Conservation (phyloP, 192 early-diverging fungal species). For the Borealophlyctis nickersoniae region DNA sequence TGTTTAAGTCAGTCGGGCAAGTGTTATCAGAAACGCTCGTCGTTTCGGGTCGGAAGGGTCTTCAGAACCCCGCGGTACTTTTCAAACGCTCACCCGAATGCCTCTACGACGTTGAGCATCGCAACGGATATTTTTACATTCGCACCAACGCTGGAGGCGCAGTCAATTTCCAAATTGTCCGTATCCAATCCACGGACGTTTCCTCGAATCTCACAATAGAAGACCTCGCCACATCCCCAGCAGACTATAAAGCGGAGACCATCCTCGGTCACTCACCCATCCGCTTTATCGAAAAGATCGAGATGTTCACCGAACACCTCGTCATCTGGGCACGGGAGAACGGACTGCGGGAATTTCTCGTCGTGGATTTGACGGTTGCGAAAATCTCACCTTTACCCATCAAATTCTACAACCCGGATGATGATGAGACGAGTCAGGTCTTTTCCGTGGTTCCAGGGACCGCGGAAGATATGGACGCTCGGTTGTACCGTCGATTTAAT, state of each 20-base stretch:
- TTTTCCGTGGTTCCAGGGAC: constrained; percentile 30
- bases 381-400: not conserved
- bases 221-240: not conserved
- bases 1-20: constrained; percentile 32
- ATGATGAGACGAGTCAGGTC: not conserved
- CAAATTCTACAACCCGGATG: not conserved
- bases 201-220: constrained; percentile 1
- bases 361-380: constrained; percentile 5
- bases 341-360: constrained; percentile 18
- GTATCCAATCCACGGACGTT: constrained; percentile 1
- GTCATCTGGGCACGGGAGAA: constrained; percentile 26
- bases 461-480: constrained; percentile 27
- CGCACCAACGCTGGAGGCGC: constrained; percentile 20
- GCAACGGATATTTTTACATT: constrained; percentile 22
- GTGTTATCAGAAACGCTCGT: constrained; percentile 29
- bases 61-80: not conserved
- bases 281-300: constrained; percentile 34
- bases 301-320: constrained; percentile 20
- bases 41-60: not conserved
- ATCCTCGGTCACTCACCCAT: constrained; percentile 1
- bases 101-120: constrained; percentile 29
- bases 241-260: not conserved
- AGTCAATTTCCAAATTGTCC: constrained; percentile 23
- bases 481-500: constrained; percentile 17
- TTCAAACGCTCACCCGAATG: constrained; percentile 12